phyloP scores from a whole-genome alignment of 2,329 filamentous ascomycete genomes.

The Coniochaeta hoffmannii region DNA sequence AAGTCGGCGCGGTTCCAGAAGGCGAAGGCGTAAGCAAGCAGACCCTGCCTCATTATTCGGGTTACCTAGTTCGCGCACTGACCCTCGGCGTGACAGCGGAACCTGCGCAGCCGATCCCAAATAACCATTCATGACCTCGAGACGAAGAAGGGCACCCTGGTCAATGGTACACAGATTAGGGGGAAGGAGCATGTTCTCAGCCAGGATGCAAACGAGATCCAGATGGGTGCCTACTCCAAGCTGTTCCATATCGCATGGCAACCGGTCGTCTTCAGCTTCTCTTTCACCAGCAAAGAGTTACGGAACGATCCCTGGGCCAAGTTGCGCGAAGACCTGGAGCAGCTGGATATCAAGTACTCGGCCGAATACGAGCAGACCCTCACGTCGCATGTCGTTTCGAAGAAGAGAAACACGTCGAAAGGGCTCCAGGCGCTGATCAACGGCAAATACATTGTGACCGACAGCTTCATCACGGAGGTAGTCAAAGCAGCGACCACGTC shows the following conservation, averaged over 20 bases:
- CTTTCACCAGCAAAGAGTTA: conserved; percentile 63
- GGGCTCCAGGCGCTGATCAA: conserved; percentile 82
- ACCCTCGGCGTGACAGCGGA: conserved; percentile 35
- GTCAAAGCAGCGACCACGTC: conserved; percentile 47
- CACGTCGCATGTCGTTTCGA: conserved; percentile 84
- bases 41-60: neutral
- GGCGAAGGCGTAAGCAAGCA: conserved; percentile 55
- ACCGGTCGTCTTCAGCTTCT: conserved; percentile 75
- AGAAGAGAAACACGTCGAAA: conserved; percentile 83
- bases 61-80: neutral
- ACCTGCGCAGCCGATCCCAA: conserved; percentile 56
- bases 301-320: conserved; percentile 57
- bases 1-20: conserved; percentile 56
- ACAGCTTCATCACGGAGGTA: conserved; percentile 67
- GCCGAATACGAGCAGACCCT: conserved; percentile 60
- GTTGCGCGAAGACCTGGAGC: conserved; percentile 62
- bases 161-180: conserved; percentile 67
- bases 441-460: conserved; percentile 68
- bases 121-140: conserved; percentile 69
- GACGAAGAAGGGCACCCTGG: conserved; percentile 76
- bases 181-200: conserved; percentile 51
- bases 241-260: conserved; percentile 66
- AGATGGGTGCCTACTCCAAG: conserved; percentile 63
- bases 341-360: conserved; percentile 81
- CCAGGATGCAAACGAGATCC: conserved; percentile 54